Base-by-base conservation (phyloP, 441 rosid species). In the Jatropha multifida region DNA sequence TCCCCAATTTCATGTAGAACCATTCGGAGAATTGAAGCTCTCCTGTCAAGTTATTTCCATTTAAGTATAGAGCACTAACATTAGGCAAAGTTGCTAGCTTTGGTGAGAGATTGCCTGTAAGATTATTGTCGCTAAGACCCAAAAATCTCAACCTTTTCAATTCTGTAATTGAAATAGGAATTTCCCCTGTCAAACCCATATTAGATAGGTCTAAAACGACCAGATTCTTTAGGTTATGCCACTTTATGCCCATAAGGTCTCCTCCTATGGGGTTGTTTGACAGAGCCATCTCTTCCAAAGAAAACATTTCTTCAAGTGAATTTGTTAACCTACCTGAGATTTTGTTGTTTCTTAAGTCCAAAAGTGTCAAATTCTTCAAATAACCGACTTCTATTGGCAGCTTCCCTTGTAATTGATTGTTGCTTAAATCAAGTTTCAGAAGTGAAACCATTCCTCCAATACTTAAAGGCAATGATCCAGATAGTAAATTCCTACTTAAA, bases 41-140 rank as follows among this genome's bases (percentile, higher is more conserved):
- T 76, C 98, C 98, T 62, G 90, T 85, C 80, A 92, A 87, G 81
- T 95, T 90, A 84, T 95, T 95, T 72, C 95, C 94, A 55, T 88
- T 82, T 4, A 93, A 69, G 83, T 90, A 93, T 23, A 95, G 78
- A 7, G 96, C 88, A 68, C 78, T 81, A 26, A 95, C 78, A 78
- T 81, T 56, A 48, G 95, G 94, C 87, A 93, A 75, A 60, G 84
- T 82, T 79, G 86, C 96, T 58, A 95, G 80, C 78, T 87, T 76
- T 26, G 85, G 79, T 3, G 88, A 73, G 80, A 87, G 76, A 67
- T 69, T 81, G 20, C 98, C 99, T 32, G 86, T 75, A n/a, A 95
- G 91, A 71, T 73, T 81, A 90, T 92, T 93, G 86, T 90, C 84
- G 52, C 92, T 84, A 1, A 93, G 87, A 75, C 95, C 91, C 78